These are phyloP conservation scores for Hyphodiscus hymeniophilus DNA, from an alignment of 495 filamentous ascomycete genomes.

Conservation along the genomic window DNA sequence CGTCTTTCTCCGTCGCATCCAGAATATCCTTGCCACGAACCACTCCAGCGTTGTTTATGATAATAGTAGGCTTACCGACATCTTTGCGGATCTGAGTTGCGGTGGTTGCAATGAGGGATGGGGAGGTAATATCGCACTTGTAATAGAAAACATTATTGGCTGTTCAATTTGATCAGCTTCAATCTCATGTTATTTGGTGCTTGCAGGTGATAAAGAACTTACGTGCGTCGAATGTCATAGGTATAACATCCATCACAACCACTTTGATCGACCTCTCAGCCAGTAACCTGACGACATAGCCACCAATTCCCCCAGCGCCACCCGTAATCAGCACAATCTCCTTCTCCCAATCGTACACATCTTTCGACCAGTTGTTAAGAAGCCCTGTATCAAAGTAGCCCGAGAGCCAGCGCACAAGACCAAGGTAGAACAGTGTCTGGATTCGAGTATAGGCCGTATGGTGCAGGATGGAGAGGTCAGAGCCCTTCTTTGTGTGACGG, in stretches of 20 bases:
- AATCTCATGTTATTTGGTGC: neutral
- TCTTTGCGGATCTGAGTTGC: slow-evolving; percentile 41
- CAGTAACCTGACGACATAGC: slow-evolving; percentile 49
- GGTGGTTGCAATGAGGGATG: slow-evolving; percentile 35
- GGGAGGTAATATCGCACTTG: slow-evolving; percentile 56
- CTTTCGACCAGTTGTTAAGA: slow-evolving; percentile 52
- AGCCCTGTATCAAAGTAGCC: slow-evolving; percentile 41
- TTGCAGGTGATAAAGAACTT: slow-evolving; percentile 8
- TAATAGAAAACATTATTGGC: slow-evolving; percentile 49
- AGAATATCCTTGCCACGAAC: slow-evolving; percentile 54
- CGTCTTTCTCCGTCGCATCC: slow-evolving; percentile 41
- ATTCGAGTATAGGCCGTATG: slow-evolving; percentile 38
- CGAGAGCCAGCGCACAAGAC: slow-evolving; percentile 38
- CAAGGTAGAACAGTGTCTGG: slow-evolving; percentile 39
- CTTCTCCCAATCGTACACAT: slow-evolving; percentile 57
- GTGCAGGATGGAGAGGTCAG: slow-evolving; percentile 39
- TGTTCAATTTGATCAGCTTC: slow-evolving; percentile 10
- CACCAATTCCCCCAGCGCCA: slow-evolving; percentile 62
- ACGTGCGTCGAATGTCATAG: slow-evolving; percentile 48
- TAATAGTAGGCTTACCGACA: slow-evolving; percentile 56
- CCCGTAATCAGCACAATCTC: slow-evolving; percentile 69
- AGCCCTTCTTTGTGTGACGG: slow-evolving; percentile 50
- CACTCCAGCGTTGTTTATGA: slow-evolving; percentile 73
- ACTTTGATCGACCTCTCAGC: slow-evolving; percentile 51
- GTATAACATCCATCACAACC: slow-evolving; percentile 61